Evolutionary conservation across 2,329 filamentous ascomycete species (phyloP).

Genomic region (Colletotrichum acutatum): DNA sequence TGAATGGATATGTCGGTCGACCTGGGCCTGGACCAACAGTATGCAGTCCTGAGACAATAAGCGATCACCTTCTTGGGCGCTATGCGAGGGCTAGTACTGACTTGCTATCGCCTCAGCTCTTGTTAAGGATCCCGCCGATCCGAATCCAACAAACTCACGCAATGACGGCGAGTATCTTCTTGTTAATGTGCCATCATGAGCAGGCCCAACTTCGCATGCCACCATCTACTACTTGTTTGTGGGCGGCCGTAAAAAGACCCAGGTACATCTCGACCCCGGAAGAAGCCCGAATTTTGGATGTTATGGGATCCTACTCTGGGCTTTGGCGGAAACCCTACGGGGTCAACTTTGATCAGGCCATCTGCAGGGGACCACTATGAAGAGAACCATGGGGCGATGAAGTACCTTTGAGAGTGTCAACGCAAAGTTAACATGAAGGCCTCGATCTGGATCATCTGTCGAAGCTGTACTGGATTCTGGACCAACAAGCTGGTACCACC

Average conservation of each 20-base stretch:
- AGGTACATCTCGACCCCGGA: neutral
- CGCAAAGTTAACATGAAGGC: neutral
- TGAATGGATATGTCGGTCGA: neutral
- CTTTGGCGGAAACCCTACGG: neutral
- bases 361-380: neutral
- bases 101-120: neutral
- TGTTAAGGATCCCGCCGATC: neutral
- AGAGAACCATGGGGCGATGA: neutral
- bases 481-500: constrained; percentile 7
- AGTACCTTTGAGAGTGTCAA: neutral
- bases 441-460: neutral
- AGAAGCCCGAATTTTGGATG: neutral
- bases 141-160: neutral
- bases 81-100: neutral
- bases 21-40: neutral
- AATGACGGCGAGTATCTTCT: neutral
- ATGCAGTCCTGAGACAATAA: neutral
- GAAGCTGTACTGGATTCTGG: neutral
- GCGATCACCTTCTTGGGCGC: neutral
- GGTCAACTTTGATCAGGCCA: neutral
- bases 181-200: neutral
- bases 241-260: neutral
- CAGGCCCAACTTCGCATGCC: neutral
- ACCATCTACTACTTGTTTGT: neutral
- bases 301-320: neutral